Evolutionary conservation across 305 asterid genomes (phyloP), one percentile per base, ranked within the genome.

Genomic region (Solanum hybrid): DNA sequence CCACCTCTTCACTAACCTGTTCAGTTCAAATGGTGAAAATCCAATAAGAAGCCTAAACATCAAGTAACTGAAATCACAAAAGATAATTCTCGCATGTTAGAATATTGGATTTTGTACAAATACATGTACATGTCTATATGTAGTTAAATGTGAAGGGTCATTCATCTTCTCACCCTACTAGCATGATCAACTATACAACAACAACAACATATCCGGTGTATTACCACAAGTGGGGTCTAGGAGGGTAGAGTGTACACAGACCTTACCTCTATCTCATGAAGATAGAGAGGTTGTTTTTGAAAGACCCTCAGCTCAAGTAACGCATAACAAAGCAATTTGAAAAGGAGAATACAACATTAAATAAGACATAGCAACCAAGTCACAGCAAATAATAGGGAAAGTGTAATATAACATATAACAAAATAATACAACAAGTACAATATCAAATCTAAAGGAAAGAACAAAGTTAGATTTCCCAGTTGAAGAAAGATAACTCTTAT

Each of bases 1-100:
- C 98, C 87, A 97, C 96, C 93, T 96, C 99, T 94, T 97, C 99
- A 93, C 99, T 97, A 79, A 97, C 99, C 99, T 97, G 95, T 91
- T 81, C 86, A 92, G 87, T 87, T 91, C 16, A 71, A 94, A 87
- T 42, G 16, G 89, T 20, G 74, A 39, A 51, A 77, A 77, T 46
- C 24, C 51, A 77, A 77, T 88, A 61, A 77, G 90, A 20, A 85
- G 76, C 88, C 71, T 57, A 85, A 31, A 85, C 46, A 51, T 85
- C 88, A 57, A 31, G 67, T 85, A 85, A 57, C 76, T 57, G 88
- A 85, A 51, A 57, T 11, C 88, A 31, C 40, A 85, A 33, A 33
- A 31, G 33, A 85, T 57, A 85, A 51, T 85, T 57, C 42, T 51
- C 33, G 34, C 76, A 85, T 33, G 39, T 33, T 31, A n/a, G 76